These are phyloP conservation scores for Sarocladium kiliense DNA, from an alignment of 2,329 filamentous ascomycete genomes.

Conservation along the genomic window DNA sequence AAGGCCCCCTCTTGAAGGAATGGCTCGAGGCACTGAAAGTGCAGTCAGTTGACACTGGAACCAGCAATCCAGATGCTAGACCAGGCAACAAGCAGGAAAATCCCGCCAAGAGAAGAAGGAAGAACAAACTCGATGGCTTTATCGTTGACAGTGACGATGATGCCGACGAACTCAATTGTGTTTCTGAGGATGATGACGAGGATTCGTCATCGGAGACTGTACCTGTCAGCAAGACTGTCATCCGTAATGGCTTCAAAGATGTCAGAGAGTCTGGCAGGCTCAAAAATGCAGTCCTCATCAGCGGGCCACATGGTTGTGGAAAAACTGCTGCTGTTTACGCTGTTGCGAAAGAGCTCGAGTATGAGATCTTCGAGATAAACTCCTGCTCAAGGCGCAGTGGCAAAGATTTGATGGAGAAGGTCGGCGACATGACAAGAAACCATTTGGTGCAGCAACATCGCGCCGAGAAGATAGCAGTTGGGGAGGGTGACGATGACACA, in stretches of 20 bases:
- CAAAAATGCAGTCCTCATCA: conserved; percentile 78
- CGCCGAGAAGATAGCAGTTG: conserved; percentile 22
- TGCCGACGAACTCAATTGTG: conserved; percentile 49
- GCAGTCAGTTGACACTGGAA: conserved; percentile 64
- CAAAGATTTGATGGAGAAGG: conserved; percentile 83
- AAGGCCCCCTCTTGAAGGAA: conserved; percentile 66
- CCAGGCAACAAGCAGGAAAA: conserved; percentile 22
- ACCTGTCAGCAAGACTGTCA: conserved; percentile 42
- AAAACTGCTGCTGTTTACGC: conserved; percentile 93
- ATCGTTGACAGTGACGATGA: conserved; percentile 69
- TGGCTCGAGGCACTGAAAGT: conserved; percentile 79
- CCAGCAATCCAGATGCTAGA: conserved; percentile 38
- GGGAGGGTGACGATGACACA: conserved; percentile 24
- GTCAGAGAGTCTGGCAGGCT: conserved; percentile 43
- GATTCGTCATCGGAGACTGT: neutral
- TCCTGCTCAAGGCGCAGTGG: conserved; percentile 76
- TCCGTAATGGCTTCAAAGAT: conserved; percentile 38
- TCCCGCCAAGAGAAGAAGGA: conserved; percentile 53
- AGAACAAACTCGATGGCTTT: conserved; percentile 74
- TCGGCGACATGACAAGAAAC: conserved; percentile 96
- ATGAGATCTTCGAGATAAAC: conserved; percentile 94
- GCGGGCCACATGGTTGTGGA: conserved; percentile 82
- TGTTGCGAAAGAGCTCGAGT: conserved; percentile 83
- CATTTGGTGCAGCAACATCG: conserved; percentile 67
- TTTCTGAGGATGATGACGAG: conserved; percentile 48